These are phyloP conservation scores for Claviceps africana DNA, from an alignment of 2,329 filamentous ascomycete genomes.

Conservation along the genomic window DNA sequence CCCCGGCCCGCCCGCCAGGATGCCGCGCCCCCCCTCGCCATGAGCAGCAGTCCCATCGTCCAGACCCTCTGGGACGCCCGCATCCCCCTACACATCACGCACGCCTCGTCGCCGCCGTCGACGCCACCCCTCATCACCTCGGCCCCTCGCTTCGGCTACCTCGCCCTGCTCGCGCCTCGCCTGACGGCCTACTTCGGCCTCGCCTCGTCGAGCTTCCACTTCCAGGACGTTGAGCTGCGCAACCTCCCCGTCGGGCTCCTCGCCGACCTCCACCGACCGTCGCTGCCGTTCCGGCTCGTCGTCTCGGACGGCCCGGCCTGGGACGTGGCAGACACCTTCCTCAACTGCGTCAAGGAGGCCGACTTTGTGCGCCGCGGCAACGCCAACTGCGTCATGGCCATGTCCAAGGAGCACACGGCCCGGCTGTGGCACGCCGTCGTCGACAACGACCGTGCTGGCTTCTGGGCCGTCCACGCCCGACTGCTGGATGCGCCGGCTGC, in stretches of 20 bases:
- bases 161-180: slow-evolving; percentile 42
- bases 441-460: slow-evolving; percentile 61
- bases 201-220: slow-evolving; percentile 45
- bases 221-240: slow-evolving; percentile 38
- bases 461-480: slow-evolving; percentile 58
- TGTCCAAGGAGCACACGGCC: slow-evolving; percentile 73
- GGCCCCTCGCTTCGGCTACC: slow-evolving; percentile 45
- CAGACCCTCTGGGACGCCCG: slow-evolving; percentile 40
- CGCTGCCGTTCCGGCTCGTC: slow-evolving; percentile 39
- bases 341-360: slow-evolving; percentile 56
- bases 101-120: slow-evolving; percentile 20
- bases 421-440: slow-evolving; percentile 70
- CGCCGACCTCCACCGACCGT: slow-evolving; percentile 41
- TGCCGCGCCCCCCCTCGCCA: slow-evolving; percentile 1
- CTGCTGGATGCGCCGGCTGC: slow-evolving; percentile 63
- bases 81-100: slow-evolving; percentile 41
- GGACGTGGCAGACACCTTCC: slow-evolving; percentile 49
- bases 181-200: slow-evolving; percentile 37
- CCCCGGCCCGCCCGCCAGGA: not conserved
- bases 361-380: slow-evolving; percentile 82
- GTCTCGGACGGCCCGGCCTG: slow-evolving; percentile 41
- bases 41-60: slow-evolving; percentile 16
- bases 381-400: slow-evolving; percentile 76
- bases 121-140: slow-evolving; percentile 33
- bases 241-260: slow-evolving; percentile 41